Conservation (phyloP, 352 stramenopile species). For the Pythium pectinolyticum region DNA sequence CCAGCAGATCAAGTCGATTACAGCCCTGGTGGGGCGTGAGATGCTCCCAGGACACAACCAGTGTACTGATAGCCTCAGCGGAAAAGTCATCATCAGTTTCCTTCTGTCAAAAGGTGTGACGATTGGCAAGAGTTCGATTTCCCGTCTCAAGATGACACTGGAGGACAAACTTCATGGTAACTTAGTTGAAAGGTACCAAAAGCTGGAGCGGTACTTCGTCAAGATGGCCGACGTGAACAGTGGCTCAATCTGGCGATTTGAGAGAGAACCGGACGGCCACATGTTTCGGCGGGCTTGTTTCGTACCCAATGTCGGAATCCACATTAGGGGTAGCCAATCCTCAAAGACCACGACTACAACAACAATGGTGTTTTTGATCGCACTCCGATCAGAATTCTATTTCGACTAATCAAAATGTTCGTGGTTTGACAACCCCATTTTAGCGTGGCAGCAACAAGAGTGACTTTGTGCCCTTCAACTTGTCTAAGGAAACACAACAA, state of each 20-base stretch:
- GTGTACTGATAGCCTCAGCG: not conserved
- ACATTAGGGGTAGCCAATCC: no score
- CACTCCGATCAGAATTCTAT: no score
- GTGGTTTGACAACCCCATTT: not conserved
- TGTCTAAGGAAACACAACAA: not conserved
- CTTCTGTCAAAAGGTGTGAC: not conserved
- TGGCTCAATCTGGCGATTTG: not conserved
- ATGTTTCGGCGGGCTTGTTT: not conserved
- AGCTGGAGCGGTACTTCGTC: not conserved
- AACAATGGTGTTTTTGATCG: no score
- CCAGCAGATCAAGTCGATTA: no score
- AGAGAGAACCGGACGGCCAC: not conserved
- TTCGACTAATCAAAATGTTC: not conserved
- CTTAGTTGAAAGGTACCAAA: not conserved
- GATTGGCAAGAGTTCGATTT: not conserved
- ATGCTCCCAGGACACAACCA: not conserved
- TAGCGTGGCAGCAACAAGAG: not conserved
- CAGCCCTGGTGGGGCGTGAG: not conserved
- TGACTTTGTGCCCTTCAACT: not conserved
- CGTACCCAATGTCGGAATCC: not conserved
- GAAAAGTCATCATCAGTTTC: not conserved
- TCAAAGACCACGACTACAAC: no score
- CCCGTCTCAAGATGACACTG: not conserved
- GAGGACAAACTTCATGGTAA: not conserved
- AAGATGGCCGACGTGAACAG: not conserved